These are phyloP conservation scores for Colletotrichum sp. DNA, from an alignment of 2,329 filamentous ascomycete species.

Conservation along the genomic window DNA sequence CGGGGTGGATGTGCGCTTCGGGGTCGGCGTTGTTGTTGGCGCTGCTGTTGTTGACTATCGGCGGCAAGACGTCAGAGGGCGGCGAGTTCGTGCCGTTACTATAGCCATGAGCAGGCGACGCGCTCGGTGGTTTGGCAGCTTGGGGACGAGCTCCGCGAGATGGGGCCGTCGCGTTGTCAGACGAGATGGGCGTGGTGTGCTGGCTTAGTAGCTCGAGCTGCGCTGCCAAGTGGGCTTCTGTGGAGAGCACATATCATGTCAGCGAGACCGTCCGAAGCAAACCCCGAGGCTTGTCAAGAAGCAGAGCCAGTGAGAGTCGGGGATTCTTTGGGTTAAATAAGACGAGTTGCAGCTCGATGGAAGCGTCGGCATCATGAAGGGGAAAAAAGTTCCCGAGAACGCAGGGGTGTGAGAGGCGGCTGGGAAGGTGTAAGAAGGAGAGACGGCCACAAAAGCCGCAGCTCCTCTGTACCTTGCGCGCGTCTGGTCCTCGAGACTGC, in stretches of 20 bases:
- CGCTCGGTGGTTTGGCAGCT: conserved; percentile 31
- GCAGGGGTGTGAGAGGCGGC: neutral
- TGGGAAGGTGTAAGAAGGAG: neutral
- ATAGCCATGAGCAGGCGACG: conserved; percentile 50
- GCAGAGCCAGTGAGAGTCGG: neutral
- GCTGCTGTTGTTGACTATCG: conserved; percentile 31
- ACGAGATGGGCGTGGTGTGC: conserved; percentile 35
- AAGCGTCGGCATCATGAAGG: neutral
- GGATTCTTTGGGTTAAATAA: neutral
- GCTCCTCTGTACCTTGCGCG: neutral
- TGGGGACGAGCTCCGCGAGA: conserved; percentile 27
- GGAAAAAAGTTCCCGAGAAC: neutral
- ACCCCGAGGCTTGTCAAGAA: neutral
- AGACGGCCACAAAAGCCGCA: neutral
- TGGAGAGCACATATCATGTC: conserved; percentile 14
- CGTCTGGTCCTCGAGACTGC: neutral
- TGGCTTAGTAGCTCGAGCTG: conserved; percentile 48
- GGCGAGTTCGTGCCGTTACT: conserved; percentile 36
- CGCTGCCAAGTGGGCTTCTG: conserved; percentile 39
- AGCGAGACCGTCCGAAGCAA: conserved; percentile 2
- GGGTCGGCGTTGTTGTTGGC: conserved; percentile 29
- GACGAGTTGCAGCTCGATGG: neutral
- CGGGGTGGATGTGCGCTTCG: conserved; percentile 54
- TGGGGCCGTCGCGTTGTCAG: conserved; percentile 30
- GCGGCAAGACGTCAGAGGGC: conserved; percentile 36